Conservation (phyloP, 257 asterid genomes). For the Nicotiana sylvestris region DNA sequence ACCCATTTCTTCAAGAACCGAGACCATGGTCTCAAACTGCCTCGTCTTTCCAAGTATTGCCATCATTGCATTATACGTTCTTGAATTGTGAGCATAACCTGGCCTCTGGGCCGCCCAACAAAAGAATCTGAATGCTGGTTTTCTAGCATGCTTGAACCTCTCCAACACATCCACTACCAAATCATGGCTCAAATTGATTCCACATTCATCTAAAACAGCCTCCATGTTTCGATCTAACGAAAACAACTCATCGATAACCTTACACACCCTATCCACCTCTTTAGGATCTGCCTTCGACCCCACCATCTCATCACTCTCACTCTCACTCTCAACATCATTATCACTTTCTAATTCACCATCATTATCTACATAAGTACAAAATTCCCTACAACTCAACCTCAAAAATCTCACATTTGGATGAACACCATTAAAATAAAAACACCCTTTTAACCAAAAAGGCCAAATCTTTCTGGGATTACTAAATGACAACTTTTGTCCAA, state of each 20-base stretch:
- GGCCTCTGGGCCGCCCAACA: conserved; percentile 61
- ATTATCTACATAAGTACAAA: conserved; percentile 32
- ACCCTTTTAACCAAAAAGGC: background rate
- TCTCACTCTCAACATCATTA: conserved; percentile 27
- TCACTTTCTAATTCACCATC: conserved; percentile 39
- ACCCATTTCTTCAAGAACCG: conserved; percentile 82
- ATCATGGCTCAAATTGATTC: conserved; percentile 52
- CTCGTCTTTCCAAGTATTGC: conserved; percentile 67
- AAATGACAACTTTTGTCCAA: conserved; percentile 54
- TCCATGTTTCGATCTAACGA: conserved; percentile 84
- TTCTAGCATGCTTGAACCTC: conserved; percentile 78
- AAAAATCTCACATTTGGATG: background rate
- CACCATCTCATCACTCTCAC: conserved; percentile 23
- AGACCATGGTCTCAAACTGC: conserved; percentile 90
- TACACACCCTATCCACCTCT: conserved; percentile 71
- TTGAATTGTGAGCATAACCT: conserved; percentile 59
- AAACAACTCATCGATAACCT: conserved; percentile 72
- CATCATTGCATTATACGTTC: conserved; percentile 70
- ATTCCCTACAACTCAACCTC: conserved; percentile 29
- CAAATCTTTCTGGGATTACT: background rate
- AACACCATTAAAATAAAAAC: background rate
- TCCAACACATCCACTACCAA: conserved; percentile 67
- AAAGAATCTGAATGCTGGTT: conserved; percentile 84
- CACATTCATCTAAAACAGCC: conserved; percentile 74
- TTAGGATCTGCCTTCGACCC: conserved; percentile 35